Evolutionary conservation across 108 stramenopile species (phyloP).

Genomic region (Cyclotella atomus): DNA sequence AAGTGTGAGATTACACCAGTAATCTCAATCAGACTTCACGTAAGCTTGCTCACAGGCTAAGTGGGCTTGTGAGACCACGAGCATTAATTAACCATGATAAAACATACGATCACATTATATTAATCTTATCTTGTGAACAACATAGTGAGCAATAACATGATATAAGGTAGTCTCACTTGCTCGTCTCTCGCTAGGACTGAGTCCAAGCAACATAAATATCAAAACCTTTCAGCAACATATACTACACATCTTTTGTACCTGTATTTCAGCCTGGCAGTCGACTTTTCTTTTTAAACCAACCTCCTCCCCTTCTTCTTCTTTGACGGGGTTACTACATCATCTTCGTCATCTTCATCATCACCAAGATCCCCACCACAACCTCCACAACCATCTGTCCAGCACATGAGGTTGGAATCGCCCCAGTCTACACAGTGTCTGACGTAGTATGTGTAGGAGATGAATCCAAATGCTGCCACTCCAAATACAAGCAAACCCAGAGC

Average conservation of each 20-base stretch:
- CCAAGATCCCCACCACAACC: background rate
- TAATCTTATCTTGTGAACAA: background rate
- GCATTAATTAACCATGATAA: background rate
- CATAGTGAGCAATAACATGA: too few relatives aligned
- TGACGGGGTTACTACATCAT: background rate
- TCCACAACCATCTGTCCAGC: constrained; percentile 11
- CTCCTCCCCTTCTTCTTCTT: background rate
- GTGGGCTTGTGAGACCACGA: too few relatives aligned
- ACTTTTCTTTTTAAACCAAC: background rate
- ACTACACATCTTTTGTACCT: background rate
- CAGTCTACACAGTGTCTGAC: constrained; percentile 11
- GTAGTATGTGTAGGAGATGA: constrained; percentile 8
- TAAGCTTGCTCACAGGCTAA: too few relatives aligned
- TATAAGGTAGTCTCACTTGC: too few relatives aligned
- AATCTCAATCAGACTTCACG: too few relatives aligned
- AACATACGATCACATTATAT: background rate
- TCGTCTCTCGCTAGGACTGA: too few relatives aligned
- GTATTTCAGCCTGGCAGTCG: background rate
- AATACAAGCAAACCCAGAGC: background rate
- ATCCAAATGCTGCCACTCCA: background rate
- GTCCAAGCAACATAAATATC: background rate
- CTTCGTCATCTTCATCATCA: constrained; percentile 4
- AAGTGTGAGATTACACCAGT: too few relatives aligned
- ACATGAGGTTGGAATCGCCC: constrained; percentile 12
- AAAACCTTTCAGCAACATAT: background rate